Conservation (phyloP, 257 asterid species). For the Verbena officinalis region DNA sequence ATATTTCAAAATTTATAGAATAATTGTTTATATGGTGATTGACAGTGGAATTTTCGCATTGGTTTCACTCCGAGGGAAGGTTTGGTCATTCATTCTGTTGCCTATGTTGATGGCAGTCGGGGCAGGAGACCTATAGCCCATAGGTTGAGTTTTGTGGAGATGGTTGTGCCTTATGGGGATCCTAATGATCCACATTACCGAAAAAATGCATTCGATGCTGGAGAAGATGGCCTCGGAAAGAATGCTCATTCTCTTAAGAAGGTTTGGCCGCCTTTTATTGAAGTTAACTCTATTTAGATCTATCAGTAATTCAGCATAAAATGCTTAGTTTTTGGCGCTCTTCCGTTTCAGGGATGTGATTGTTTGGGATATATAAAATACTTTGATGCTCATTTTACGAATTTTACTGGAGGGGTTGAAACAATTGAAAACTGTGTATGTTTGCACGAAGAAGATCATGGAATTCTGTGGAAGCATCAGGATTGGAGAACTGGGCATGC, state of each 20-base stretch:
- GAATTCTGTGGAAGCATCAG: constrained; percentile 98
- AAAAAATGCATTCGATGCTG: constrained; percentile 98
- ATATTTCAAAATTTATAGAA: constrained; percentile 2
- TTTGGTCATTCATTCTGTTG: constrained; percentile 93
- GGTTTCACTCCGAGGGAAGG: constrained; percentile 99
- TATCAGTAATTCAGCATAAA: constrained; percentile 22
- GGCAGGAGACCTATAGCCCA: constrained; percentile 97
- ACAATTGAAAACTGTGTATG: constrained; percentile 94
- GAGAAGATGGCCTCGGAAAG: constrained; percentile 98
- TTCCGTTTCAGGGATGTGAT: constrained; percentile 83
- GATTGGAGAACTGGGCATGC: constrained; percentile 98
- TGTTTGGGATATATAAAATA: constrained; percentile 86
- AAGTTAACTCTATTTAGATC: constrained; percentile 10
- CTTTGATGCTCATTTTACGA: constrained; percentile 89
- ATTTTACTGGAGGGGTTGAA: constrained; percentile 96
- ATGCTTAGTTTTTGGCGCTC: constrained; percentile 17
- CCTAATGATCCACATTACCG: constrained; percentile 98
- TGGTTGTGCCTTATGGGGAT: constrained; percentile 99
- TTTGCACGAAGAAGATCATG: constrained; percentile 96
- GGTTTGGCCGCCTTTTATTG: constrained; percentile 42
- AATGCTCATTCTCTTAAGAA: constrained; percentile 96
- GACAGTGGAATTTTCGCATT: constrained; percentile 93
- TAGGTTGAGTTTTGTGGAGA: constrained; percentile 96
- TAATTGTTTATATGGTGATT: constrained; percentile 35
- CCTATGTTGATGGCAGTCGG: constrained; percentile 94